Evolutionary conservation across 1,139 yeast species (phyloP).

Genomic region (Lodderomyces jiufengensis): DNA sequence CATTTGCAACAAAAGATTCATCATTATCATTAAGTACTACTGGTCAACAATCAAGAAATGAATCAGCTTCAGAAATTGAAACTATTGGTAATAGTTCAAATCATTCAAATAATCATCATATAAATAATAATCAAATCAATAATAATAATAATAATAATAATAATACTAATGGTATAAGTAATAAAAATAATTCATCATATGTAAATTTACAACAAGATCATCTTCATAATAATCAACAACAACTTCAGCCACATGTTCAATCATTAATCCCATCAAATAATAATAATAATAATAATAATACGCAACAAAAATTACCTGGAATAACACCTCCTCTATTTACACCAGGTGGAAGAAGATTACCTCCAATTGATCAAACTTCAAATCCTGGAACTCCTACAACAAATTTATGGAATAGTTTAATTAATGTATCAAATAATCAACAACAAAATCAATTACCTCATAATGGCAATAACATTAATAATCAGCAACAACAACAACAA

Average conservation of each 20-base stretch:
- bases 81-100: conserved; percentile 5
- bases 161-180: conserved; percentile 9
- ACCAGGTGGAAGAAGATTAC: conserved; percentile 60
- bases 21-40: conserved; percentile 7
- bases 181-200: conserved; percentile 34
- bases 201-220: conserved; percentile 26
- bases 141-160: not conserved
- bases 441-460: conserved; percentile 12
- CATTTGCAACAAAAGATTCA: conserved; percentile 65
- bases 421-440: conserved; percentile 33
- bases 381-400: conserved; percentile 51
- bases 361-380: conserved; percentile 39
- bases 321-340: conserved; percentile 55
- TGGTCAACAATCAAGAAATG: conserved; percentile 3
- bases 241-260: not conserved
- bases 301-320: conserved; percentile 30
- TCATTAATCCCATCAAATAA: not conserved
- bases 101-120: conserved; percentile 6
- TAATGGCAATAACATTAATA: too few species aligned
- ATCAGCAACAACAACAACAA: conserved; percentile 12
- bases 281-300: not conserved
- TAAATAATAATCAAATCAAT: not conserved
- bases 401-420: conserved; percentile 45
- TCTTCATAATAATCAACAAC: conserved; percentile 14
- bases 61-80: conserved; percentile 5